Base-by-base conservation (phyloP, 306 rosid species). In the Gleditsia sinensis region DNA sequence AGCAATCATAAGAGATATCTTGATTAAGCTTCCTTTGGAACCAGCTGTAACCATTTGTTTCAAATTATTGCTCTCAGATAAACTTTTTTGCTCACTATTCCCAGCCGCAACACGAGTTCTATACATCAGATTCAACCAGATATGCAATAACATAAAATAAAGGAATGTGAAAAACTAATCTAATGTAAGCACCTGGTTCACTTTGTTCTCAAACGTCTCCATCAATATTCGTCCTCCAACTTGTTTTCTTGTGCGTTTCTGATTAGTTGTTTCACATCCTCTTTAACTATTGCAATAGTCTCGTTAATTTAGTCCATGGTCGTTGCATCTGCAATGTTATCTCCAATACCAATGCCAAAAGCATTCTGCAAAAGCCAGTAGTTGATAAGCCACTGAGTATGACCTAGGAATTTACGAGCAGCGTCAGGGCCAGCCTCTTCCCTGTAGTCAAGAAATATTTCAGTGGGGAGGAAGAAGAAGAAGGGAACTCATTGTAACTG, bases 11-110 rank as follows among this genome's bases (percentile, higher is more conserved):
- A 92, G 99, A 62, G 99, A 95, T 67, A 95, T 95, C 77, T 95
- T 95, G 71, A 95, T 95, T 67, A 95, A 95, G 90, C 99, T 95
- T 71, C 99, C 99, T 76, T 95, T 95, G 17, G 99, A 95, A 63
- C 99, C 99, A 27, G 99, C 99, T n/a, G 98, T 95, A 67, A 95
- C 99, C 99, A 95, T 95, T 1, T 98, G 98, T 79, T 95, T 95
- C 50, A 95, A 89, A 85, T 95, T 95, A 87, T 95, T 95, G 72
- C 91, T 95, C 88, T 95, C 99, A 17, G 87, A 81, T 72, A 95
- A 90, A 88, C 99, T 95, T 81, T 88, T 92, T 45, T 95, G 98
- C 4, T 98, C 99, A 85, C 96, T 88, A 74, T 88, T 95, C 73
- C 99, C 99, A 21, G 99, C 97, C 62, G 88, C 99, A 81, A 92